Evolutionary conservation across 2,329 filamentous ascomycete genomes (phyloP), one percentile per base, ranked within the genome.

Genomic region (Trichoderma endophyticum): DNA sequence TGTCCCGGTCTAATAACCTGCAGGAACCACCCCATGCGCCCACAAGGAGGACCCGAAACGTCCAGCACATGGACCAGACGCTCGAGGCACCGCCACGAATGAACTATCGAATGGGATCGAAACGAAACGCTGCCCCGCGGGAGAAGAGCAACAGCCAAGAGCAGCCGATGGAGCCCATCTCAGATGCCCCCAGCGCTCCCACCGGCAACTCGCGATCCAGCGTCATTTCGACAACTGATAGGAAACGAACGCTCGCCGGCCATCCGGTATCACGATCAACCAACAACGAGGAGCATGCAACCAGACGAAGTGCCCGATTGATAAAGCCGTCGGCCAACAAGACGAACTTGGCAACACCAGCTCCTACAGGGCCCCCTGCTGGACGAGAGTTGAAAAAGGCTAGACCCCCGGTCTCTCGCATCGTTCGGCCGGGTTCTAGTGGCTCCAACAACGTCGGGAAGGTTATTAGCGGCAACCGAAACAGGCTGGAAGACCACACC

Each of bases 241-340:
- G 94, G 80, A 98, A 98, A 83, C 90, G 95, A 76, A 98, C 94
- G 1, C 89, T 97, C n/a, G 97, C 95, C 54, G 95, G 95, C 4
- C 93, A 97, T 76, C 88, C 87, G 15, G 88, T 88, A 63, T 87
- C 84, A 79, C 75, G 82, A 75, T 86, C 83, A 68, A 77, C 80
- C 60, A 88, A 87, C 68, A 80, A 82, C 4, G 87, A 90, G 73
- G 92, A 94, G 76, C 87, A 88, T 54, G 86, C 75, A 9, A 82
- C 87, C 75, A 86, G 93, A 77, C 87, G 93, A 76, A 95, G 93
- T 77, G 91, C 91, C 24, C 87, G 93, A 72, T 85, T 95, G 56
- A 91, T 93, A 77, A 91, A 91, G 73, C 88, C 93, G 66, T 90
- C 92, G 1, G 86, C 39, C 39, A 43, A 90, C 57, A 93, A 91